Percentiles rank a stretch among this genome's conserved stretches.
phyloP scores from a whole-genome alignment of 1,284 basidiomycete species.

The Cryptococcus neoformans region DNA sequence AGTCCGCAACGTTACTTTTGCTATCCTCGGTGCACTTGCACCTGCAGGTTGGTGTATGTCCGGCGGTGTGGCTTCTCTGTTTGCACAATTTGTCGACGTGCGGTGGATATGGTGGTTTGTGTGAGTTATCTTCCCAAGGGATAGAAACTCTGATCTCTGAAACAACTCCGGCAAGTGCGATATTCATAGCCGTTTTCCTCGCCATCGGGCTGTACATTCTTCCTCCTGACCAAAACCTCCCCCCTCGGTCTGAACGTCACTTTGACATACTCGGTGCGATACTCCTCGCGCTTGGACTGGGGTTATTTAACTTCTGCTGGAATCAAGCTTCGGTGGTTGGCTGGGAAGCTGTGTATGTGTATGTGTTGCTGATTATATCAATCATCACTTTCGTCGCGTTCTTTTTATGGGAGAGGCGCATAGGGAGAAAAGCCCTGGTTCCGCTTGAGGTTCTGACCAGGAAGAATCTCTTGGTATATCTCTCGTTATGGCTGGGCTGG shows the following conservation, averaged over 20 bases:
- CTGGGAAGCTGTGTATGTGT: constrained; percentile 28
- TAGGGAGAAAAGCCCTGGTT: constrained; percentile 23
- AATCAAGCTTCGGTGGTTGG: constrained; percentile 26
- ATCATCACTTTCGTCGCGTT: constrained; percentile 18
- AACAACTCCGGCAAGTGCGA: constrained; percentile 10
- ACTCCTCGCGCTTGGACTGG: constrained; percentile 21
- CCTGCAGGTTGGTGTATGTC: constrained; percentile 29
- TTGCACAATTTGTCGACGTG: constrained; percentile 17
- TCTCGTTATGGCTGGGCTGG: constrained; percentile 31
- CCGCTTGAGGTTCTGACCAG: constrained; percentile 21
- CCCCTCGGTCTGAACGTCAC: background rate
- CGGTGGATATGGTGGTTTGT: constrained; percentile 31
- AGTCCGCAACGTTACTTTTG: constrained; percentile 25
- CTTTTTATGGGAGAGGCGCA: constrained; percentile 21
- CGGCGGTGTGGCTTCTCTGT: constrained; percentile 19
- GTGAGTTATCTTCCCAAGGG: constrained; percentile 10
- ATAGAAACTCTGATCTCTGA: background rate
- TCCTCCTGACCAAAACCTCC: constrained; percentile 12
- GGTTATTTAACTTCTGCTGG: constrained; percentile 34
- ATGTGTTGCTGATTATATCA: constrained; percentile 24
- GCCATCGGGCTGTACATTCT: constrained; percentile 17
- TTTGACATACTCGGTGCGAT: constrained; percentile 23
- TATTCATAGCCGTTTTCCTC: constrained; percentile 18
- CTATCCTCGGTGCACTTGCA: constrained; percentile 27
- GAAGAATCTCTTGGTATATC: constrained; percentile 23